These are phyloP conservation scores for Metschnikowia noctiluminum DNA, from an alignment of 805 yeast species.

Conservation along the genomic window DNA sequence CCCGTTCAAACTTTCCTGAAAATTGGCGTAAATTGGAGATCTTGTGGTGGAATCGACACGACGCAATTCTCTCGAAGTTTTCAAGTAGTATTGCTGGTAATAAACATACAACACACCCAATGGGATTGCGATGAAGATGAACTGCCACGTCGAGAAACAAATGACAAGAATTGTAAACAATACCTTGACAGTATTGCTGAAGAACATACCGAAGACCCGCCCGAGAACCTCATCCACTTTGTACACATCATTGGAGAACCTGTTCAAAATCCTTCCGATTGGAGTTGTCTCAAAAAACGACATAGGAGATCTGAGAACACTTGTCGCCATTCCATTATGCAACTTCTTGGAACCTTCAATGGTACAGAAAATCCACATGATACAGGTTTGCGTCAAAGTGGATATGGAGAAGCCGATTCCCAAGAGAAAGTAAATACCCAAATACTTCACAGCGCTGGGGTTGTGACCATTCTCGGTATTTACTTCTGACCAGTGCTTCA, in stretches of 20 bases:
- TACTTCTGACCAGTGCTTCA: conserved; percentile 95
- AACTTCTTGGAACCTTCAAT: conserved; percentile 75
- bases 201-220: conserved; percentile 67
- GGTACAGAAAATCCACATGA: conserved; percentile 78
- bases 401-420: conserved; percentile 67
- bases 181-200: conserved; percentile 60
- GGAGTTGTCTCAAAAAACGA: conserved; percentile 95
- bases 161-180: conserved; percentile 76
- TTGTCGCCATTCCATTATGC: conserved; percentile 69
- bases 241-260: conserved; percentile 89
- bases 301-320: conserved; percentile 88
- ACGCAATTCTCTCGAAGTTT: conserved; percentile 77
- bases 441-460: conserved; percentile 67
- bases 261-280: conserved; percentile 83
- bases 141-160: conserved; percentile 83
- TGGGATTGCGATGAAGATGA: conserved; percentile 71
- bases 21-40: conserved; percentile 80
- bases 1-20: conserved; percentile 79
- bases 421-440: conserved; percentile 69
- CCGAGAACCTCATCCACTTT: conserved; percentile 79
- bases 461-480: conserved; percentile 68
- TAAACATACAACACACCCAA: conserved; percentile 58
- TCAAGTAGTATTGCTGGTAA: conserved; percentile 73
- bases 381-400: conserved; percentile 60
- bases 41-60: conserved; percentile 76